Conservation (phyloP, 2,329 filamentous ascomycete genomes). For the Allantophomopsis lycopodina region DNA sequence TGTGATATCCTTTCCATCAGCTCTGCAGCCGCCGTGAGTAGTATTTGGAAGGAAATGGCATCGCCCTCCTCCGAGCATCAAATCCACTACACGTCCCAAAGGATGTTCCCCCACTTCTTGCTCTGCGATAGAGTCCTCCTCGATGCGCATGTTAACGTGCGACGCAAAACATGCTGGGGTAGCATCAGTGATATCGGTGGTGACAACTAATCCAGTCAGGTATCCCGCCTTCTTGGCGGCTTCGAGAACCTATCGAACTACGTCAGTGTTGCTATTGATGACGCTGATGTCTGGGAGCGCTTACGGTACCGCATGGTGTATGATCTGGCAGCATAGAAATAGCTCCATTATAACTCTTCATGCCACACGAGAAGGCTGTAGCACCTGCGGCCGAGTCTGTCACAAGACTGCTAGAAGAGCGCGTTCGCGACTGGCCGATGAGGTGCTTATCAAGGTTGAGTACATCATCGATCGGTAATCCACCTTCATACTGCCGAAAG, state of each 20-base stretch:
- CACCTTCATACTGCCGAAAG: conserved; percentile 67
- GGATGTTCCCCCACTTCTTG: conserved; percentile 85
- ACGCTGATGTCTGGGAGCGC: no score
- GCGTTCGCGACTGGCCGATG: conserved; percentile 79
- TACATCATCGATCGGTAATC: conserved; percentile 60
- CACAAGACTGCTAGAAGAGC: conserved; percentile 71
- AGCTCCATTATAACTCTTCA: conserved; percentile 94
- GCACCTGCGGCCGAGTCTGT: conserved; percentile 96
- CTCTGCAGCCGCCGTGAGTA: conserved; percentile 67
- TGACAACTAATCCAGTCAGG: conserved; percentile 86
- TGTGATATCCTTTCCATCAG: conserved; percentile 64
- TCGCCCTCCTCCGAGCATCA: conserved; percentile 84
- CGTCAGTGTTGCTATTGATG: neutral
- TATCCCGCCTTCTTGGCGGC: conserved; percentile 88
- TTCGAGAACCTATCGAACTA: conserved; percentile 43
- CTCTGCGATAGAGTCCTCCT: conserved; percentile 83
- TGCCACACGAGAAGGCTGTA: conserved; percentile 85
- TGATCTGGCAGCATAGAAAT: conserved; percentile 81
- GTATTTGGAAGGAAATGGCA: conserved; percentile 87
- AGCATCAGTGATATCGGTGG: conserved; percentile 87
- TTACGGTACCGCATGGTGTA: conserved; percentile 74
- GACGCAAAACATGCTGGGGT: conserved; percentile 91
- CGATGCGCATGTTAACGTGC: conserved; percentile 65
- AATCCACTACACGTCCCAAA: conserved; percentile 72
- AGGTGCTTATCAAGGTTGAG: conserved; percentile 77